These are phyloP conservation scores for Metarhizium rileyi DNA, from an alignment of 2,329 filamentous ascomycete genomes.

Conservation along the genomic window DNA sequence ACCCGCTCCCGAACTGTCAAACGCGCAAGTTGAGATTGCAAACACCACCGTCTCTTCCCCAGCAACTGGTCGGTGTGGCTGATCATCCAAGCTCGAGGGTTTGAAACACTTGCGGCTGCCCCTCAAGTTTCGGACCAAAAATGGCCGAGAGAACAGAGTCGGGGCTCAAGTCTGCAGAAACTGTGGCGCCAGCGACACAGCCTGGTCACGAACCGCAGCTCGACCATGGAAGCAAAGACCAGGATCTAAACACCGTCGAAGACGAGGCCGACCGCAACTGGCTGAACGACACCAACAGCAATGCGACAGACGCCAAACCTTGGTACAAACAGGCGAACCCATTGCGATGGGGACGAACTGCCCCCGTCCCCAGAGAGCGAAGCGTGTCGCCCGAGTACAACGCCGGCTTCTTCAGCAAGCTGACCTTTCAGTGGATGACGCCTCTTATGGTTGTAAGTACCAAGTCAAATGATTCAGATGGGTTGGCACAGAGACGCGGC, in stretches of 20 bases:
- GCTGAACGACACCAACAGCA: slow-evolving; percentile 32
- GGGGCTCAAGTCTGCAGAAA: slow-evolving; percentile 19
- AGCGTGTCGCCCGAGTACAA: slow-evolving; percentile 56
- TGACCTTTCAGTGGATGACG: slow-evolving; percentile 87
- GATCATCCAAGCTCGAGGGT: no score
- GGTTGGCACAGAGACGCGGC: no score
- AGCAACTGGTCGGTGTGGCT: no score
- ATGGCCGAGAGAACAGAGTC: slow-evolving; percentile 14
- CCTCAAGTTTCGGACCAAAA: no score
- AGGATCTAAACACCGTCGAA: slow-evolving; percentile 6
- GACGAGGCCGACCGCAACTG: not conserved
- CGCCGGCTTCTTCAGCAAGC: slow-evolving; percentile 62
- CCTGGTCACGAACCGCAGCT: slow-evolving; percentile 13
- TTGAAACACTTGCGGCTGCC: no score
- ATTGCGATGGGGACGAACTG: slow-evolving; percentile 46
- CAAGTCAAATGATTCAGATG: no score
- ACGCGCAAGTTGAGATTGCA: no score
- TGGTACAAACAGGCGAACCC: slow-evolving; percentile 58
- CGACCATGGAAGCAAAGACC: slow-evolving; percentile 10
- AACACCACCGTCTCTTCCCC: no score
- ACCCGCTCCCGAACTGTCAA: no score
- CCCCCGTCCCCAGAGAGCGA: slow-evolving; percentile 45
- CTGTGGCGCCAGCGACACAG: slow-evolving; percentile 18
- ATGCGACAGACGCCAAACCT: slow-evolving; percentile 41
- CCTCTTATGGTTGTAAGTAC: slow-evolving; percentile 67